These are phyloP conservation scores for Aspergillus bombycis DNA, from an alignment of 2,329 filamentous ascomycete genomes.

Conservation along the genomic window DNA sequence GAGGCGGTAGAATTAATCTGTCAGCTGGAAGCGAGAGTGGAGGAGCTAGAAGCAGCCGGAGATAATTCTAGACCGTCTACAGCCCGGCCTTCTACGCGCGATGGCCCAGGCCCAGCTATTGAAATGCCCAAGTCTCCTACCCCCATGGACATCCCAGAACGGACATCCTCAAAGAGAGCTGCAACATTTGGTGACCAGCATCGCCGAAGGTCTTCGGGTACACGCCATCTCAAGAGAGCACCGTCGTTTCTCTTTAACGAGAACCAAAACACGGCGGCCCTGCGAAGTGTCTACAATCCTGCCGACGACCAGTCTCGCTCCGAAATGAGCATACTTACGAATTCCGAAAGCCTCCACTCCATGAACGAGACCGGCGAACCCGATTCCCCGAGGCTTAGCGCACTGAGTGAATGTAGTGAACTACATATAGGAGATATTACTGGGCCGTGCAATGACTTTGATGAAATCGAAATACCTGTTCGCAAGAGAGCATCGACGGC, in stretches of 20 bases:
- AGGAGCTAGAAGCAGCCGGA: constrained; percentile 32
- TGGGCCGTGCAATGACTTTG: constrained; percentile 24
- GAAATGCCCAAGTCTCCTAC: constrained; percentile 33
- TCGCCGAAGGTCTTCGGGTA: constrained; percentile 25
- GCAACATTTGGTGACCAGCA: constrained; percentile 20
- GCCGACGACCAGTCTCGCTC: constrained; percentile 32
- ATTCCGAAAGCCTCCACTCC: constrained; percentile 41
- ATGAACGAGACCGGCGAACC: constrained; percentile 38
- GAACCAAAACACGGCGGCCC: constrained; percentile 39
- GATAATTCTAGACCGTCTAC: constrained; percentile 29
- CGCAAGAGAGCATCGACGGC: constrained; percentile 20
- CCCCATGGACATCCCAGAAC: constrained; percentile 41
- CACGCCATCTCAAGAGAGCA: constrained; percentile 35
- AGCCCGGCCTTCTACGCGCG: constrained; percentile 27
- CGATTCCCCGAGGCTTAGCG: constrained; percentile 45
- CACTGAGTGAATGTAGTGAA: constrained; percentile 50
- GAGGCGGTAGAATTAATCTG: constrained; percentile 50
- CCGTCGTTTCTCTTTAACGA: constrained; percentile 46
- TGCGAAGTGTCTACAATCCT: constrained; percentile 43
- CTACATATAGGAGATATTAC: constrained; percentile 37
- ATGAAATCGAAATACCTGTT: constrained; percentile 34
- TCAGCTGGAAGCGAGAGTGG: constrained; percentile 45
- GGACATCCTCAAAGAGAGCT: constrained; percentile 41
- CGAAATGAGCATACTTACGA: constrained; percentile 35
- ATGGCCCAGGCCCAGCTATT: constrained; percentile 28